Base-by-base conservation (phyloP, 345 rosid genomes). In the Gynandropsis gynandra region DNA sequence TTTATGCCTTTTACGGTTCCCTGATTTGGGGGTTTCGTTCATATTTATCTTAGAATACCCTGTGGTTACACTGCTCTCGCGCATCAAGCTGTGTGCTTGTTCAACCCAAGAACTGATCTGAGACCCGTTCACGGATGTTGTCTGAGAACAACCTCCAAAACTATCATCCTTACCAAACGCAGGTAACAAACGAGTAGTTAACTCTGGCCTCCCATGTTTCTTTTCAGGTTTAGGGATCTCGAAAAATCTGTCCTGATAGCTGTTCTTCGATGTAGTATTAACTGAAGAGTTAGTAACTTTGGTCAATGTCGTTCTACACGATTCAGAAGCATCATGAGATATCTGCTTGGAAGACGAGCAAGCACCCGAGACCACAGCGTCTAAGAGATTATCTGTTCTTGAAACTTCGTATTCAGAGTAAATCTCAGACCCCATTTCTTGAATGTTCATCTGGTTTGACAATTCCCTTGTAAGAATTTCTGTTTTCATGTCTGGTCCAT, bases 41-140 rank as follows among this genome's bases (percentile, higher is more conserved):
- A 72, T 81, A 0, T 24, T 48, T 16, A 63, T 76, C 77, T 81
- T 88, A 44, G 97, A 76, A 66, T 62, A 70, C 42, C 73, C 86
- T 54, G 86, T 77, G 8, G 83, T 65, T 16, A 67, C 63, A 65
- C 85, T 87, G n/a, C 42, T 40, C 50, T 83, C 90, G 9, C 50
- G 66, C 66, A 67, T 74, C 49, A 73, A 59, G 47, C 64, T 74
- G 14, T 81, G 80, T 33, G 80, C 75, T 70, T 76, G 89, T 56
- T 81, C 92, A 38, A 81, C 82, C 86, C 90, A 88, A 24, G 97
- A 81, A 72, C 85, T 85, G 59, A 88, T 75, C 58, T 88, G 95
- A 42, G 97, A 83, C 16, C 90, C 88, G 42, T 70, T 72, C 16
- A 72, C 43, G 18, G 86, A 74, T 34, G 80, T 63, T 42, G 74